Evolutionary conservation across 441 rosid genomes (phyloP), one percentile per base, ranked within the genome.

Genomic region (Arabidopsis lyrata): DNA sequence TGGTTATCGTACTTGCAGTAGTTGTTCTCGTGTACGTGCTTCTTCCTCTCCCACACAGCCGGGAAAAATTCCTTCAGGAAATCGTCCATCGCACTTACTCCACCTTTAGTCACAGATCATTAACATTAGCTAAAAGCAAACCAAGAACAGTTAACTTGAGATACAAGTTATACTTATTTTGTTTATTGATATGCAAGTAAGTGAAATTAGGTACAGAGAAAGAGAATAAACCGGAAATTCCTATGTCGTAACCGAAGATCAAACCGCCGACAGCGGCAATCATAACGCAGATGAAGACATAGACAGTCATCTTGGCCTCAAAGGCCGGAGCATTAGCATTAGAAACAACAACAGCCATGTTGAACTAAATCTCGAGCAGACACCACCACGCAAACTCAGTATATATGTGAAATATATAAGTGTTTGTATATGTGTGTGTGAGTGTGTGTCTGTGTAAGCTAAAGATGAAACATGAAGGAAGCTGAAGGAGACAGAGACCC

Each of bases 241-340:
- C 95, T 45, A 90, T 90, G 70, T 87, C 95, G 58, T 90, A 90
- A 27, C 95, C 95, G 20, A 89, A 89, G 82, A 89, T 85, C 31
- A 87, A 75, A 65, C 95, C 95, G 11, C 88, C 90, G 7, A 76
- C 78, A 59, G 92, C 92, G 0, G 90, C 83, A 63, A 84, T 78
- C 63, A 86, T 8, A 84, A 86, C 83, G 60, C 86, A 87, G 0
- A 73, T 42, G 24, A 79, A 78, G 47, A 86, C 85, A 56, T 84
- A 88, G 39, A 76, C 50, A 11, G 86, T 86, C 82, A 78, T 71
- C 73, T 82, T 84, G 7, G 82, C 83, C 6, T 82, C 69, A 55
- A 79, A 83, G 32, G 47, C 62, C 4, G 38, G 65, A n/a, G 75
- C 50, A 48, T 53, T 63, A 5, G 65, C 76, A 24, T 59, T 9